A percentile compares a stretch with the other conserved stretches of the same genome.
phyloP scores from a whole-genome alignment of 805 yeast species.

The Jamesozyma jinghongensis region DNA sequence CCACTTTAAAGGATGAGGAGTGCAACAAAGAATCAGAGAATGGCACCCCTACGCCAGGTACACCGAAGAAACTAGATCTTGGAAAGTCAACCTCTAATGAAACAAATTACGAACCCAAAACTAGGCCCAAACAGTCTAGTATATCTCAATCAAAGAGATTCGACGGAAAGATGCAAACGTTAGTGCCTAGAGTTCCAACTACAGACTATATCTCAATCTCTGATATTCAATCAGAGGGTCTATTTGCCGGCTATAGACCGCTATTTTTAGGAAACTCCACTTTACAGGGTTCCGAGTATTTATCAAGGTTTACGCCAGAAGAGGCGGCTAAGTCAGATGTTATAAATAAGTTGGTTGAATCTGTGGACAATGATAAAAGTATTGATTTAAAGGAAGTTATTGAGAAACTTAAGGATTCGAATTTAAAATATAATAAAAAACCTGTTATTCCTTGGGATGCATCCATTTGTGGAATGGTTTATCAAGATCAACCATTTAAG shows the following conservation, averaged over 20 bases:
- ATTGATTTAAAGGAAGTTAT: background rate
- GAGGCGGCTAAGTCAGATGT: background rate
- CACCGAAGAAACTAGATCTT: too few relatives aligned
- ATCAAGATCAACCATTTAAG: slow-evolving; percentile 28
- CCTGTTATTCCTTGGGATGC: slow-evolving; percentile 35
- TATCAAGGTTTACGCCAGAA: slow-evolving; percentile 1
- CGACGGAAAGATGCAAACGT: slow-evolving; percentile 1
- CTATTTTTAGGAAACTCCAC: slow-evolving; percentile 34
- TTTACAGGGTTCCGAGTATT: slow-evolving; percentile 4
- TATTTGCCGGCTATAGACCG: slow-evolving; percentile 41
- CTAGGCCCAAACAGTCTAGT: too few relatives aligned
- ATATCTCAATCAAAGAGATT: too few relatives aligned
- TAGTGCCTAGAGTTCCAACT: slow-evolving; percentile 25
- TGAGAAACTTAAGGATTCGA: background rate
- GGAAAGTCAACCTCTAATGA: too few relatives aligned
- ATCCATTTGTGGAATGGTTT: slow-evolving; percentile 31
- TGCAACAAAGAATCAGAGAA: too few relatives aligned
- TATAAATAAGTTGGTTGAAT: background rate
- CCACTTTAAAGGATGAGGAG: too few relatives aligned
- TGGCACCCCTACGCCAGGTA: too few relatives aligned
- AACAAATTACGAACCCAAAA: too few relatives aligned
- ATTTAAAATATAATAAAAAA: slow-evolving; percentile 7
- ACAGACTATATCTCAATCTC: slow-evolving; percentile 22
- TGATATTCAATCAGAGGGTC: slow-evolving; percentile 31
- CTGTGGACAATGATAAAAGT: background rate